Conservation (phyloP, 2,329 filamentous ascomycete species). For the Fusarium acutatum region DNA sequence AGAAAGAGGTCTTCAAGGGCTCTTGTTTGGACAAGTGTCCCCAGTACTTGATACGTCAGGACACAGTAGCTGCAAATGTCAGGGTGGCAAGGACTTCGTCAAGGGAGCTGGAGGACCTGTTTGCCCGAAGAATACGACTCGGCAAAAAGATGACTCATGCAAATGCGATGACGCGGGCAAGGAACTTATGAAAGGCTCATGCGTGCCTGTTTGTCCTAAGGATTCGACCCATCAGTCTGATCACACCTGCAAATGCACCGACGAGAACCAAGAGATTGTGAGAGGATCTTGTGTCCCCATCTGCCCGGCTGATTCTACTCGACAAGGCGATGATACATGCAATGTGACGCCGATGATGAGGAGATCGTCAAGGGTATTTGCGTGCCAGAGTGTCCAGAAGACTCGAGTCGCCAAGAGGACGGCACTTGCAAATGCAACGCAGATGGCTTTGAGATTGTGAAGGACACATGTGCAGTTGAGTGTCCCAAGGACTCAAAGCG, state of each 20-base stretch:
- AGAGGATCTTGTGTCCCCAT: not conserved
- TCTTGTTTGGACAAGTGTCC: not conserved
- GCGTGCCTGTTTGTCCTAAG: not conserved
- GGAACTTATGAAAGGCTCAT: too few relatives aligned
- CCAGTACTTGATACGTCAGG: not conserved
- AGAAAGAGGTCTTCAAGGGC: not conserved
- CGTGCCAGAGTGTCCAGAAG: not conserved
- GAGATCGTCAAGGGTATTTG: not conserved
- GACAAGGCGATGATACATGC: not conserved
- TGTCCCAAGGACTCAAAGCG: not conserved
- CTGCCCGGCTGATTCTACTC: not conserved
- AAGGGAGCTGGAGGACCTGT: too few relatives aligned
- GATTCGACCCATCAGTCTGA: not conserved
- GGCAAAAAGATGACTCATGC: too few relatives aligned
- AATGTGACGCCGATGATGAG: not conserved
- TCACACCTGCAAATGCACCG: not conserved
- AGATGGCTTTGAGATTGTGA: not conserved
- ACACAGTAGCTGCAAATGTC: not conserved
- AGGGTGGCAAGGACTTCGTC: not conserved
- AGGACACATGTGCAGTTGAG: too few relatives aligned
- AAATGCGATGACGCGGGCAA: too few relatives aligned
- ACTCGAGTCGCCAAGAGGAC: not conserved
- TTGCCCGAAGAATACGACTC: too few relatives aligned
- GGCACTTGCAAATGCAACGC: not conserved
- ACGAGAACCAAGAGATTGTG: not conserved